Evolutionary conservation across 805 yeast genomes (phyloP), one percentile per base, ranked within the genome.

Genomic region (Wickerhamomyces tratensis): DNA sequence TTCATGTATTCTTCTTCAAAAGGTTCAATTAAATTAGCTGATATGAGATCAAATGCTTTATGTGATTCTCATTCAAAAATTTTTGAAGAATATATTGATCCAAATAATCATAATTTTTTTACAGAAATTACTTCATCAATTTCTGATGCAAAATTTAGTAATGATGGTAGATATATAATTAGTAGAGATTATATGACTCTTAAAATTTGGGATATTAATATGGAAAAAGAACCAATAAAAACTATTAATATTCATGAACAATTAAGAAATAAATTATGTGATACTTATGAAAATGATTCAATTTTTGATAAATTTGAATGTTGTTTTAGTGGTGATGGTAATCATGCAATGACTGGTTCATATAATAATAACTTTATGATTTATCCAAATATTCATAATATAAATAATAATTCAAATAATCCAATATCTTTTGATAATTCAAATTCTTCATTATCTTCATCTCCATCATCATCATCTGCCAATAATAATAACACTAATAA

Each of bases 231-330:
- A 62, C 99, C 99, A 34, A 67, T 94, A 44, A 87, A 87, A 63
- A 89, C 97, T 13, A 89, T 93, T 47, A 87, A 87, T 60, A 88
- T 94, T 49, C 98, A 93, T 64, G 98, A 93, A 61, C 94, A 86
- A 61, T 76, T 93, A 57, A 79, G 96, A 54, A 96, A 88, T 57
- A 74, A 91, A 58, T 70, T 93, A 57, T 91, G 98, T 67, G 97
- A 94, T 63, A 88, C 98, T 38, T 93, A 94, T 69, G 99, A 93
- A 63, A 89, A 88, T 61, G 99, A 93, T 67, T 95, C 98, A 38
- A 93, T 93, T 44, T 93, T 93, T 67, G 98, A 93, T 70, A 94
- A 93, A 71, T 93, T 93, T 64, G 98, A 93, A 71, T 96, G 89
- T 48, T 93, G 82, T 53, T 88, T 93, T 58, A 76, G 88, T 52